Evolutionary conservation across 768 basidiomycete genomes (phyloP), one percentile per base, ranked within the genome.

Genomic region (Boletus coccyginus): DNA sequence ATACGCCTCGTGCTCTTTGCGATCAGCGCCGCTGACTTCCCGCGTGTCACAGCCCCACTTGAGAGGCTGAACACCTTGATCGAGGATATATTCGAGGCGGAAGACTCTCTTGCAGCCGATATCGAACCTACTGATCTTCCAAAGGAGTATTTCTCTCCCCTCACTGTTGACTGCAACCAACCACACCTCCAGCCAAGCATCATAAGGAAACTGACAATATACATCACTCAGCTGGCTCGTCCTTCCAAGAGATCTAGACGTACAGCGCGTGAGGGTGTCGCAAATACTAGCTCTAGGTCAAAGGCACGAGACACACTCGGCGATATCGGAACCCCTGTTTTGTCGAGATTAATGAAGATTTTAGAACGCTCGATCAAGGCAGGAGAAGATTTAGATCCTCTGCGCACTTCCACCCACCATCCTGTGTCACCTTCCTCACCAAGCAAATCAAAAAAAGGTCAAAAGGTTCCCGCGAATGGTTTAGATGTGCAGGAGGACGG

Each of bases 1-100:
- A 71, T 19, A 33, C 11, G 38, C 31, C 5, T 44, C 14, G 35
- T 39, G 29, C 51, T 45, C 27, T 33, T 27, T 16, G 21, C 3
- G 10, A 32, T 21, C 27, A 4, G 9, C 1, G 2, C n/a, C 50
- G 24, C 50, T 51, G 53, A 61, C 56, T 36, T 40, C 16, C 6
- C 39, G 8, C 21, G 49, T 21, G 43, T 55, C 29, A 24, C 35
- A 87, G 88, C 72, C 2, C 87, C 89, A 0, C 70, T 90, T 5
- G 88, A 94, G 64, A 95, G 90, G 68, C 77, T 98, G 11, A 77
- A 75, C 0, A 83, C 84, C 3, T 73, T 92, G 17, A 75, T 96
- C 1, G 91, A 94, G 60, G 93, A 96, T 52, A 80, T 97, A 16
- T 90, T 96, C 53, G 87, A 90, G 59, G 85, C 89, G 0, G 86